Base-by-base conservation (phyloP, 2,329 filamentous ascomycete species). In the Penicillium sp. region DNA sequence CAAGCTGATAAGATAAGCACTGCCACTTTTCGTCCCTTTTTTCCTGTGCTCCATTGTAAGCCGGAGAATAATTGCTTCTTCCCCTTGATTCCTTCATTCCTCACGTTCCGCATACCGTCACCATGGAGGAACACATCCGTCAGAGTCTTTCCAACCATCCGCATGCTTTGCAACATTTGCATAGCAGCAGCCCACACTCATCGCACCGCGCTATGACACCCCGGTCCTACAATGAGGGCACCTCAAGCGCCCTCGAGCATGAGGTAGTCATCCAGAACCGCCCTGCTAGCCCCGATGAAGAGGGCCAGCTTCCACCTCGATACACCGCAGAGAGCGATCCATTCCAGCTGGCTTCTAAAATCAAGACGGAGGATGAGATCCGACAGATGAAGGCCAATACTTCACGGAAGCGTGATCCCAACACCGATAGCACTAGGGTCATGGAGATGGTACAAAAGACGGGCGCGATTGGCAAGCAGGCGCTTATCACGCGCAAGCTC, bases 321-420 rank as follows among this genome's bases (percentile, higher is more conserved):
- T 84, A 87, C 67, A 84, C 81, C 21, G 73, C 75, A 26, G 86
- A 87, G 63, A 89, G 85, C 68, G 93, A 98, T 67, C 93, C 93
- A 0, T 95, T 91, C 75, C 85, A 87, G 53, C 86, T 98, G 4
- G 86, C 90, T 1, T 84, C 85, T 2, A 86, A 85, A 53, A 85
- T 95, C 73, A 98, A 96, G 78, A 86, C 89, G 21, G 80, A 86
- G 29, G 84, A 82, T 19, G 90, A 97, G 72, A 85, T 97, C 62
- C 84, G 87, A 35, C 80, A 84, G 66, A 93, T 96, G 73, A 86
- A 86, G 61, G 88, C 91, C 56, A 96, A 96, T 71, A 90, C 86
- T 2, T 90, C 89, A 8, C 86, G 88, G 61, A 93, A 93, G 77
- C 87, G 90, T 50, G 61, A 68, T 51, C 48, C 56, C 35, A 33